Base-by-base conservation (phyloP, 2,329 filamentous ascomycete genomes). In the Nannizzia gypsea region DNA sequence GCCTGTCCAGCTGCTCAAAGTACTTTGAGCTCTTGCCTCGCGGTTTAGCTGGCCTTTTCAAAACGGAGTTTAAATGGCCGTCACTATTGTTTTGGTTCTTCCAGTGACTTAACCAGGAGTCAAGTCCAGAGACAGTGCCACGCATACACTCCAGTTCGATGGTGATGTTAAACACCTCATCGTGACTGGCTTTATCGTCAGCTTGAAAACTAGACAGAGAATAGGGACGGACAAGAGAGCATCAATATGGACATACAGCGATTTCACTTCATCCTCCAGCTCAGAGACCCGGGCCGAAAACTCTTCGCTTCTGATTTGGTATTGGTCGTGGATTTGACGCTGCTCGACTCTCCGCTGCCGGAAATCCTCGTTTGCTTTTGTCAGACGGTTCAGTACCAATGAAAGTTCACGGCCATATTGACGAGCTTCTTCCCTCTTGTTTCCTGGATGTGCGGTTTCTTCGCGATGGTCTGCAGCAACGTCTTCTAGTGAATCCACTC, bases 321-420 rank as follows among this genome's bases (percentile, higher is more conserved):
- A 78, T 34, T 86, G 71, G 24, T 77, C 77, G 66, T 86, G 83
- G 60, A 88, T 84, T 64, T 85, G 82, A 76, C 83, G 65, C 2
- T 67, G 66, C 60, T 74, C 68, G 31, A 59, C 54, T 52, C 62
- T 76, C 63, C 65, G 66, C 59, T 64, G 59, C 28, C 65, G 60
- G 11, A 72, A 56, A 38, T 71, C 66, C 2, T 42, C 42, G 42
- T 68, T 64, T 4, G 28, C n/a, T 40, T 55, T 58, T 20, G 59
- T 22, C 17, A 55, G 38, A n/a, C 48, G 9, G 50, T 34, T 13
- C 50, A 54, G 28, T 8, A 54, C 17, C 3, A n/a, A 31, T 26
- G 34, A n/a, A 17, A 54, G 50, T 6, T 54, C 50, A 34, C 6
- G 50, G 26, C 34, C 50, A n/a, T 20, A 31, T 20, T 20, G 26